Base-by-base conservation (phyloP, 2,329 filamentous ascomycete genomes). In the Fusarium tupiense region DNA sequence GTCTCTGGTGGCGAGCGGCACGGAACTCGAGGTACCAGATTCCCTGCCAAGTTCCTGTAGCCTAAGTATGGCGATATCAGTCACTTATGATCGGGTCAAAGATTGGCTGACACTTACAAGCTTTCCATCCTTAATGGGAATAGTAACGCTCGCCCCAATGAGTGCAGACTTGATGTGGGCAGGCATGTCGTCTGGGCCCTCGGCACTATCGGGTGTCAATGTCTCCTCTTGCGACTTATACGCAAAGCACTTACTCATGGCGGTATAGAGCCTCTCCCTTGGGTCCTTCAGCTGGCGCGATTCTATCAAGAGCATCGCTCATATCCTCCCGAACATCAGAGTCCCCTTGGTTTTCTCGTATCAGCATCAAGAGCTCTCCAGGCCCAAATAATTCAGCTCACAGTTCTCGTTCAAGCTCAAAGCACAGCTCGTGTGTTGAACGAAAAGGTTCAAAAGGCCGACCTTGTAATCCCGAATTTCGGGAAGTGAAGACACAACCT, bases 1-100 rank as follows among this genome's bases (percentile, higher is more conserved):
- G 93, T 79, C 96, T 89, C 73, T 90, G 87, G 83, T 98, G 95
- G 83, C 90, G 94, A 76, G 86, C 86, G 16, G 87, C 89, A 64
- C 96, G 88, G 82, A 98, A 98, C 84, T 98, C 96, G 74, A 98
- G 85, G 82, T 97, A 97, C 93, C 94, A 98, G 68, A 98, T 96
- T 0, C 96, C 91, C 79, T 96, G 94, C 94, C 93, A 96, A 8
- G 90, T 92, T 29, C 91, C 91, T 19, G 89, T 89, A 29, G 88
- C 88, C 87, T 89, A 33, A 24, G 43, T 33, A 49, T 26, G 13
- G 33, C 5, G 26, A 44, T 47, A 46, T 76, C 54, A 76, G 73
- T 49, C 20, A 16, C 40, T 19, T 50, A 9, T 29, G 20, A 5
- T 19, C 24, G 14, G 20, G 40, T 43, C 11, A 13, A 46, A 35